Evolutionary conservation across 225 moss, liverwort and hornwort species (phyloP).

Genomic region (Straminergon stramineum): DNA sequence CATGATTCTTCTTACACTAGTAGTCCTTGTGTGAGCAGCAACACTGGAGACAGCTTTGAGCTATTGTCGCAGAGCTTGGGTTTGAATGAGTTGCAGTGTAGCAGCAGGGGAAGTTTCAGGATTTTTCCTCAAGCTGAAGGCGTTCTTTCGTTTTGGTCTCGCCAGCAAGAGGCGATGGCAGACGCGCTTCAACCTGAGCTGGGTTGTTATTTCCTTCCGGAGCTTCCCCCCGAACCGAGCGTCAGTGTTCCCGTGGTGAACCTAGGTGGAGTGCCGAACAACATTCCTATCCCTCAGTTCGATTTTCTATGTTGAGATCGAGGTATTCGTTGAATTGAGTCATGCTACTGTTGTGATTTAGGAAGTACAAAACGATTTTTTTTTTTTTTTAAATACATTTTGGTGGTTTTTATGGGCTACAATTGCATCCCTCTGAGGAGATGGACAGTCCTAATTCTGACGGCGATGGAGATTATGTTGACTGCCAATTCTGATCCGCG

Average conservation of each 20-base stretch:
- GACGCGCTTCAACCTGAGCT: constrained; percentile 1
- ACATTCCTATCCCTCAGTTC: constrained; percentile 30
- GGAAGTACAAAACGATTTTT: background rate
- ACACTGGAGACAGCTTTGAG: constrained; percentile 1
- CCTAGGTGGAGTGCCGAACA: constrained; percentile 3
- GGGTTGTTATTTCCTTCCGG: background rate
- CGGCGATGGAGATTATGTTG: constrained; percentile 12
- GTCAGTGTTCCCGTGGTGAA: background rate
- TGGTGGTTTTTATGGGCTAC: background rate
- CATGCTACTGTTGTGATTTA: background rate
- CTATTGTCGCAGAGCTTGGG: background rate
- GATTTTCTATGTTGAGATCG: constrained; percentile 5
- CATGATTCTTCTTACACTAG: background rate
- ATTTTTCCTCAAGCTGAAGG: background rate
- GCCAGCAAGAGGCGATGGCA: constrained; percentile 5
- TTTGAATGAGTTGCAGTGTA: background rate
- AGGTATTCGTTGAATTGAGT: background rate
- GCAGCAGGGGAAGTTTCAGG: background rate
- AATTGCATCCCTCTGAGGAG: constrained; percentile 18
- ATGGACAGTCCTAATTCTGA: background rate
- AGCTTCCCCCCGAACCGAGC: background rate
- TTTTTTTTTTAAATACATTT: background rate
- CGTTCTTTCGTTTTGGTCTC: constrained; percentile 13
- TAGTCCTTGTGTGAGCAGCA: constrained; percentile 21
- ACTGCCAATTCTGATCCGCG: constrained; percentile 2